Percentiles rank a stretch among this genome's conserved stretches.
Conservation (phyloP, 805 yeast genomes). For the Wickerhamiella siamensis region DNA sequence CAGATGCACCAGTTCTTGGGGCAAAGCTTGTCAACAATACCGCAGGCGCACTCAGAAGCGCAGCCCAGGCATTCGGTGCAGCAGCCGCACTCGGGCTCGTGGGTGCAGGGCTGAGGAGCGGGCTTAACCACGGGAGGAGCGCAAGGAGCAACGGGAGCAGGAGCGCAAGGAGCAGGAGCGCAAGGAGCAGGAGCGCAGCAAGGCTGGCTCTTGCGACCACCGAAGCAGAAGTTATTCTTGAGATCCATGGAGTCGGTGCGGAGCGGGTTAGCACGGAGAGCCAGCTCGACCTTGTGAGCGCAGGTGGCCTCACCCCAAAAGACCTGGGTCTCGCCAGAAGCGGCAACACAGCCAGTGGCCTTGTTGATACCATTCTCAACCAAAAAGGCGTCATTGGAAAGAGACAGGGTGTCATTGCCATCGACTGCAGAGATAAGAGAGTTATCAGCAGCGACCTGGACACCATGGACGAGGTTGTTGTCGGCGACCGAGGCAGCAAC, state of each 20-base stretch:
- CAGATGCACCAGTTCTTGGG: neutral
- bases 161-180: conserved; percentile 1
- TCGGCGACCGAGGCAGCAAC: neutral
- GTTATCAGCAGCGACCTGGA: neutral
- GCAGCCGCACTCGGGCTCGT: neutral
- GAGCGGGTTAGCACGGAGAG: neutral
- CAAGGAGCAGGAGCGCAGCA: neutral
- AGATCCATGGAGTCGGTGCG: neutral
- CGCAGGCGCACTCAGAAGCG: neutral
- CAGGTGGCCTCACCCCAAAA: neutral
- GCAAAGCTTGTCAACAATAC: neutral
- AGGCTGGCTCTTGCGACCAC: neutral
- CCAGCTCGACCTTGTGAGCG: neutral
- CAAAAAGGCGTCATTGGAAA: conserved; percentile 10
- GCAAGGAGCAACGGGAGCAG: neutral
- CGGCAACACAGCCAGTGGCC: neutral
- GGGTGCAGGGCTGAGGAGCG: too few species aligned
- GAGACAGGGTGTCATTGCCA: neutral
- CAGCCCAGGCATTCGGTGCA: neutral
- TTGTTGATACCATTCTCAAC: neutral
- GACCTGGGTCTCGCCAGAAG: neutral
- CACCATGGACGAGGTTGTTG: neutral
- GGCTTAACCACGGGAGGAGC: too few species aligned
- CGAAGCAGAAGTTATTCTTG: conserved; percentile 2
- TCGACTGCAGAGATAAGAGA: neutral